Evolutionary conservation across 2,329 filamentous ascomycete genomes (phyloP), one percentile per base, ranked within the genome.

Genomic region (Plectosphaerella cucumerina): DNA sequence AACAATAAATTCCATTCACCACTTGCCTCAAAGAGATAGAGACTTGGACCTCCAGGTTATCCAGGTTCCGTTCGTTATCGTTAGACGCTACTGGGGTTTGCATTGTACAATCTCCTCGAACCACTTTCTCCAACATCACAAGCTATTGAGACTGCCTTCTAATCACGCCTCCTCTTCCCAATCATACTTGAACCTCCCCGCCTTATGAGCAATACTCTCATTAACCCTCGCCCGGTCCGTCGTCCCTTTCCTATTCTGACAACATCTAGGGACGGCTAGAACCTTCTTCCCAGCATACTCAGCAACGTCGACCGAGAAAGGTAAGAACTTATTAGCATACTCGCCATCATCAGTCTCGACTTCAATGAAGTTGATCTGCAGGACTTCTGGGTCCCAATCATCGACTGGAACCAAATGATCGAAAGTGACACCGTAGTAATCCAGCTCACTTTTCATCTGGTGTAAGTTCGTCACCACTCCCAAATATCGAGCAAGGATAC

Each of bases 301-400:
- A 23, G 55, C 59, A 15, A 64, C 57, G 55, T 73, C 58, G 11
- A 73, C 61, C 10, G 53, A 41, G 51, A 72, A 71, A 3, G 51
- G 59, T 42, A 70, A 56, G 47, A 56, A 56, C 44, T 59, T 54
- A 35, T 70, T 73, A 48, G 67, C 67, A 54, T 70, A 71, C 21
- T 37, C 54, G 4, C 58, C 62, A 1, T 52, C 49, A 48, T 62
- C 58, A 14, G 51, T 60, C 18, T 73, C 69, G 26, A 70, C 58
- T 62, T 74, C 70, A 44, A 70, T 58, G 47, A 75, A 71, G 43
- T 71, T 73, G 43, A 74, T 68, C 56, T 70, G 65, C 17, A 74
- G 53, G 1, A 72, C 67, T 51, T 74, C 69, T n/a, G 68, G 70
- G 53, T 69, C 57, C 22, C 34, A 33, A 47, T 74, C 65, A 35